Evolutionary conservation across 2,329 filamentous ascomycete species (phyloP), one percentile per base, ranked within the genome.

Genomic region (Sclerotinia minor): DNA sequence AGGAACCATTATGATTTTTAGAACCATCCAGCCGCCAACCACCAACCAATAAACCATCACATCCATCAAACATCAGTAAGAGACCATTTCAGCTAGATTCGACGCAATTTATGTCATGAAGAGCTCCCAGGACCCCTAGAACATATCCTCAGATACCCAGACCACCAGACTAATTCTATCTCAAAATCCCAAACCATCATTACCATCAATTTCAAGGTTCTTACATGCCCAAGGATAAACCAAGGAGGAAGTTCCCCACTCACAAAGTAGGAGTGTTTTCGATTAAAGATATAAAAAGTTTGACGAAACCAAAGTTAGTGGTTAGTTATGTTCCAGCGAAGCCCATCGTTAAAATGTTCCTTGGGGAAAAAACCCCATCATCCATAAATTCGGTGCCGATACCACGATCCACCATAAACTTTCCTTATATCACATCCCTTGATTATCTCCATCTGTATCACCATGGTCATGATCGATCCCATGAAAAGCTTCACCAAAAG

Each of bases 401-500:
- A 38, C 21, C 15, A 63, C 13, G 7, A 26, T 5, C 29, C 32
- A 21, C 19, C 45, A 26, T 50, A 13, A 38, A 26, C 13, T 35
- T 26, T 15, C 9, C 17, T 41, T 17, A 24, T 29, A 38, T 66
- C 61, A 69, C 41, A 73, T 64, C 5, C 70, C 70, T 17, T 72
- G 70, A 8, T 68, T 66, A 38, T 57, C 52, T 21, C 45, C 59
- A 49, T 64, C 65, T 11, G 53, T 49, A 24, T 73, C 70, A n/a
- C 70, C 73, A 24, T 71, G 72, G 9, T 66, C 72, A 58, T 67
- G 65, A 38, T 77, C 83, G 17, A 87, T 84, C 5, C 85, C 86
- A 73, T 93, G 90, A 79, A 94, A 92, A 0, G 92, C 92, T 73
- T 95, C 91, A 3, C 91, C 92, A 80, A 95, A 95, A 1, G 91